A percentile compares a stretch with the other conserved stretches of the same genome.
Conservation (phyloP, 805 yeast species). For the Myxozyma sirexii region DNA sequence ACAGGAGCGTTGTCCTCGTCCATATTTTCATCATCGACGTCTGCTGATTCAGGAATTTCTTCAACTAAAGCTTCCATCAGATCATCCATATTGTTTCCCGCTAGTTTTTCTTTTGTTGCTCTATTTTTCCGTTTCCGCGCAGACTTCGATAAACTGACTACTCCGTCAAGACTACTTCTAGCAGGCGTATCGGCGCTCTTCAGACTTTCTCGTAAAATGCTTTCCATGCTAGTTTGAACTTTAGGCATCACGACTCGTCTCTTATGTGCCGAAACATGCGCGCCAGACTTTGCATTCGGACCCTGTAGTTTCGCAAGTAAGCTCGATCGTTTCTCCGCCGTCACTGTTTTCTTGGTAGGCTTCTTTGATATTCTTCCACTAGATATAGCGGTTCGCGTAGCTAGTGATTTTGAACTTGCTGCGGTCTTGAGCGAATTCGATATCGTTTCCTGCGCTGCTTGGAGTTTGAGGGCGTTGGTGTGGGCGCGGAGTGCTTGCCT, state of each 20-base stretch:
- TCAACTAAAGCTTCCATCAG: constrained; percentile 26
- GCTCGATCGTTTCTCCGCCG: neutral
- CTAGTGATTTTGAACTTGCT: constrained; percentile 2
- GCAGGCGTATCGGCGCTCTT: neutral
- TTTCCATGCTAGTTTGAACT: constrained; percentile 2
- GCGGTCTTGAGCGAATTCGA: constrained; percentile 3
- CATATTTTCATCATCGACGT: constrained; percentile 9
- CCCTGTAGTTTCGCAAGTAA: constrained; percentile 1
- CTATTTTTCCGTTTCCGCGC: constrained; percentile 20
- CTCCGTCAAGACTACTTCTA: constrained; percentile 1
- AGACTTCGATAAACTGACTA: constrained; percentile 20
- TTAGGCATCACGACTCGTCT: constrained; percentile 16
- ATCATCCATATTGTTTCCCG: constrained; percentile 22
- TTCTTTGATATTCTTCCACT: constrained; percentile 4
- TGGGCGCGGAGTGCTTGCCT: constrained; percentile 32
- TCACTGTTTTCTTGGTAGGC: neutral
- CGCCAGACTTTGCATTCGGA: neutral
- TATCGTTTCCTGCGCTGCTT: constrained; percentile 24
- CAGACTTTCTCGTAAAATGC: neutral
- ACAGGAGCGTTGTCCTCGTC: neutral
- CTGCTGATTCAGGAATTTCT: neutral
- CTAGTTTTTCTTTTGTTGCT: constrained; percentile 18
- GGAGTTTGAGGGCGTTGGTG: constrained; percentile 24
- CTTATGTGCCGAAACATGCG: neutral
- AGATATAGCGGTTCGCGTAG: constrained; percentile 3